Evolutionary conservation across 2,329 filamentous ascomycete species (phyloP), one percentile per base, ranked within the genome.

Genomic region (Exophiala mesophila): DNA sequence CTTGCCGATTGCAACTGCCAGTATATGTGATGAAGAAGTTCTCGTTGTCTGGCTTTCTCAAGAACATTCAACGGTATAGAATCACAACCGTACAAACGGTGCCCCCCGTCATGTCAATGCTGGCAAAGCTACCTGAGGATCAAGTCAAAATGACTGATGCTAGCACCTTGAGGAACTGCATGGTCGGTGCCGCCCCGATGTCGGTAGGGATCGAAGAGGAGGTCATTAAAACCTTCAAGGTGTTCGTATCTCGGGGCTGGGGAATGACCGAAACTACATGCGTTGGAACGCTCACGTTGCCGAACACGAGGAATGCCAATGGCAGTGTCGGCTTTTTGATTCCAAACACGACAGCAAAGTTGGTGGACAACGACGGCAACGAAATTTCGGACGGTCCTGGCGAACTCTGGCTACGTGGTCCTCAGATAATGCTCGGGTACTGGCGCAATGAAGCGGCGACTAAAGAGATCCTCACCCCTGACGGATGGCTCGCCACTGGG

Each of bases 401-500:
- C 19, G 38, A 45, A 28, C 17, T 44, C 10, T 63, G 63, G 29
- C 61, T 78, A 1, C 60, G 63, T 1, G 74, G 76, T 0, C 74
- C 74, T 0, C 71, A 68, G 2, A 63, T 78, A 1, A 71, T 73
- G 2, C 67, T 63, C 3, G 73, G 74, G 0, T 80, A 79, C 53
- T 72, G 70, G 49, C 67, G 72, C 29, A 73, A 77, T 35, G 51
- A 63, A 1, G 58, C 64, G 23, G 74, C 74, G 1, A 78, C 56
- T 70, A 74, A 39, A 77, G 76, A 0, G 59, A 90, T 88, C 74
- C 75, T 0, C 74, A 78, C 40, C n/a, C 71, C 80, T 2, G 80
- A 88, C 52, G 72, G 73, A 9, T 90, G 86, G 79, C 80, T 94
- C 72, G 77, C 76, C 29, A 95, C 88, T 0, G 89, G 89, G 3